phyloP scores from a whole-genome alignment of 805 yeast genomes.

The Schwanniomyces occidentalis region DNA sequence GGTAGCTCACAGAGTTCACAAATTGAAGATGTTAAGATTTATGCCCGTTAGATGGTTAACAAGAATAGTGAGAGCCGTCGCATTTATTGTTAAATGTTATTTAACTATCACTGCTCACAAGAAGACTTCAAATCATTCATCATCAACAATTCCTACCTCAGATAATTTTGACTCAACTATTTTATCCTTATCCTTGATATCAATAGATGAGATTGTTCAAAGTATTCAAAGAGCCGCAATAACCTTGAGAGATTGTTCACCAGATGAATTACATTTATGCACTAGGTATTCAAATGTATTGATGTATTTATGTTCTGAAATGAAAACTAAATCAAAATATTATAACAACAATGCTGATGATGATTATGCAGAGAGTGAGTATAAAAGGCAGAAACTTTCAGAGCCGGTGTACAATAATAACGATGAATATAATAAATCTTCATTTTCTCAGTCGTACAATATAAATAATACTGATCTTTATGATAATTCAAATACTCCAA shows the following conservation, averaged over 20 bases:
- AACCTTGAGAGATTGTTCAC: conserved; percentile 77
- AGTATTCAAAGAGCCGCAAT: conserved; percentile 72
- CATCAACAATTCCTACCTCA: conserved; percentile 11
- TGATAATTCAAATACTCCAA: conserved; percentile 2
- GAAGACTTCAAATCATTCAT: conserved; percentile 18
- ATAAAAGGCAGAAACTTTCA: conserved; percentile 4
- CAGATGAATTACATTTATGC: conserved; percentile 85
- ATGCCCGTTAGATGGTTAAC: conserved; percentile 96
- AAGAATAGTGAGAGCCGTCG: conserved; percentile 82
- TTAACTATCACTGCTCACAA: conserved; percentile 58
- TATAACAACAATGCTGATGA: conserved; percentile 11
- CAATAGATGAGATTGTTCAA: conserved; percentile 67
- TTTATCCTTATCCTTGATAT: conserved; percentile 60
- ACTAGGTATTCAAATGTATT: conserved; percentile 75
- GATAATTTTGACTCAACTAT: conserved; percentile 48
- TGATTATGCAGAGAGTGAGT: conserved; percentile 1
- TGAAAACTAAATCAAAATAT: conserved; percentile 50
- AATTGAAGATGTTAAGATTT: conserved; percentile 59
- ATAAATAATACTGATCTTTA: not conserved
- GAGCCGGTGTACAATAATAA: too few relatives aligned
- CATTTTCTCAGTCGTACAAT: not conserved
- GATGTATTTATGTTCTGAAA: conserved; percentile 73
- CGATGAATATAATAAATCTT: not conserved
- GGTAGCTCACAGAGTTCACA: conserved; percentile 69
- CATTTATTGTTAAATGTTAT: conserved; percentile 86